A percentile compares a stretch with the other conserved stretches of the same genome.
phyloP scores from a whole-genome alignment of 768 basidiomycete genomes.

The Trametes maxima region DNA sequence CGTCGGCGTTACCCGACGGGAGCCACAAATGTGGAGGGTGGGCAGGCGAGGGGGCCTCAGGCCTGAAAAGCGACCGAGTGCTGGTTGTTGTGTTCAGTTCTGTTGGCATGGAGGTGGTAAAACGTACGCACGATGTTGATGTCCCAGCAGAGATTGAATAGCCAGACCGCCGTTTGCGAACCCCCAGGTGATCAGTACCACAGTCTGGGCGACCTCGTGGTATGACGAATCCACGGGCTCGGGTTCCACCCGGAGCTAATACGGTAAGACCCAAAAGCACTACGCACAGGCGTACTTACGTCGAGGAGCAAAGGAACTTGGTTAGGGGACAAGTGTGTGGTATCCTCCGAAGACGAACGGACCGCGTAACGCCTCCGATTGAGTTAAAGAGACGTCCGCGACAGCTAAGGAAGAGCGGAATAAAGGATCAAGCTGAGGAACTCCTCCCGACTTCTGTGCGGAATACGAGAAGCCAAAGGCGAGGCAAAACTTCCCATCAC shows the following conservation, averaged over 20 bases:
- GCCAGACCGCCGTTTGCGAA: too few relatives aligned
- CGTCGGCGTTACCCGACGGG: neutral
- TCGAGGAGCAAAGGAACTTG: neutral
- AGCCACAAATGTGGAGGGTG: too few relatives aligned
- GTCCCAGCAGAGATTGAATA: too few relatives aligned
- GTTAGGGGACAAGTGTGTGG: neutral
- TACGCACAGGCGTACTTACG: neutral
- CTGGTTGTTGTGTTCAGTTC: neutral
- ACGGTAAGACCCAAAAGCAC: neutral
- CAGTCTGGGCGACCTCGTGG: neutral
- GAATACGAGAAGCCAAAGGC: slow-evolving; percentile 10
- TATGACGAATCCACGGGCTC: neutral
- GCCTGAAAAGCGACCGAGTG: neutral
- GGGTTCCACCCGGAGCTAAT: slow-evolving; percentile 3
- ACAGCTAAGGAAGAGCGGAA: slow-evolving; percentile 9
- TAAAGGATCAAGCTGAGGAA: neutral
- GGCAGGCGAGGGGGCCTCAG: too few relatives aligned
- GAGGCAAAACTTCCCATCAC: slow-evolving; percentile 9
- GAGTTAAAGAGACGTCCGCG: slow-evolving; percentile 12
- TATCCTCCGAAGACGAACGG: slow-evolving; percentile 5
- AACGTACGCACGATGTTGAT: neutral
- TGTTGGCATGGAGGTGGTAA: neutral
- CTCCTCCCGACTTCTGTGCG: neutral
- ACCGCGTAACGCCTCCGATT: slow-evolving; percentile 11
- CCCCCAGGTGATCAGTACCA: too few relatives aligned